These are phyloP conservation scores for Lachnellula willkommii DNA, from an alignment of 2,329 filamentous ascomycete genomes.

Conservation along the genomic window DNA sequence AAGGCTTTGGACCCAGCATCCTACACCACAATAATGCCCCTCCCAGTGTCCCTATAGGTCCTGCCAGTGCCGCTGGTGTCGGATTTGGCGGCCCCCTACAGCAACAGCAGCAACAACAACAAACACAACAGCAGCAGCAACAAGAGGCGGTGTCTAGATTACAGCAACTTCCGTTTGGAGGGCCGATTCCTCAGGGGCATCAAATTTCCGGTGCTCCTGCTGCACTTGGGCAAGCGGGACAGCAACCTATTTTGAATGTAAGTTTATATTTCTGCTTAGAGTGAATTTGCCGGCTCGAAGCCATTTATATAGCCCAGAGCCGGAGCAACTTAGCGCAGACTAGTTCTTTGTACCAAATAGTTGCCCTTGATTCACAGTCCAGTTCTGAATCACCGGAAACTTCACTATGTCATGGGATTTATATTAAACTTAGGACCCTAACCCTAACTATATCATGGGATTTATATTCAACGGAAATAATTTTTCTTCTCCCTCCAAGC, in stretches of 20 bases:
- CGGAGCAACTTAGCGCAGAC: too few relatives aligned
- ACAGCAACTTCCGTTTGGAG: constrained; percentile 57
- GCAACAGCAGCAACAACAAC: constrained; percentile 33
- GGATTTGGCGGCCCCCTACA: constrained; percentile 63
- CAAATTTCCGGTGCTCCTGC: constrained; percentile 34
- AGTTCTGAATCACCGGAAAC: too few relatives aligned
- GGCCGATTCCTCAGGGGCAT: constrained; percentile 34
- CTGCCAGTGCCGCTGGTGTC: constrained; percentile 54
- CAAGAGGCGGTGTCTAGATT: constrained; percentile 48
- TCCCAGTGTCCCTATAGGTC: constrained; percentile 49
- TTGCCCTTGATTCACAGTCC: too few relatives aligned
- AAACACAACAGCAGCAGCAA: constrained; percentile 33
- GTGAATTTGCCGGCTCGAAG: background rate
- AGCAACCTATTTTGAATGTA: constrained; percentile 77
- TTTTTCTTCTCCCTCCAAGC: too few relatives aligned
- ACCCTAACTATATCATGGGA: too few relatives aligned
- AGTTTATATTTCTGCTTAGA: constrained; percentile 28
- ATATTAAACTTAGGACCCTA: too few relatives aligned
- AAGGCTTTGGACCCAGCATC: constrained; percentile 48
- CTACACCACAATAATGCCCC: constrained; percentile 44
- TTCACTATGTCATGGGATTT: too few relatives aligned
- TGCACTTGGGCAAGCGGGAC: constrained; percentile 61
- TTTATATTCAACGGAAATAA: too few relatives aligned
- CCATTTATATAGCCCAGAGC: too few relatives aligned
- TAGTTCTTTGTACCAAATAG: too few relatives aligned